phyloP scores from a whole-genome alignment of 1,139 yeast species.

The Suhomyces guaymorum region DNA sequence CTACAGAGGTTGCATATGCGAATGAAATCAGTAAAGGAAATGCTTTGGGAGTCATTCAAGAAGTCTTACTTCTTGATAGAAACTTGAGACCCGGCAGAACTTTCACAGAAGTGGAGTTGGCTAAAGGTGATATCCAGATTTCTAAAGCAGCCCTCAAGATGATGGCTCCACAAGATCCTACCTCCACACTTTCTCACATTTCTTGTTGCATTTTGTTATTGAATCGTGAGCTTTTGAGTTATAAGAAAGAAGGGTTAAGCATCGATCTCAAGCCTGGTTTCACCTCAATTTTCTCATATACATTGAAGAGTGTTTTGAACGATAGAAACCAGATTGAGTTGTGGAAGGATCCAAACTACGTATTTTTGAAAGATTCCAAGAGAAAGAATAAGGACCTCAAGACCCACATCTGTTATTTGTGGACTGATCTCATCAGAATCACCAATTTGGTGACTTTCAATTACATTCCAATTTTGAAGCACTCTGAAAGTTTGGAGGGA shows the following conservation, averaged over 20 bases:
- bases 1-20: slow-evolving; percentile 25
- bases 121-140: not conserved
- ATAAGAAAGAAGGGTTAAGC: slow-evolving; percentile 17
- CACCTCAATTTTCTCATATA: slow-evolving; percentile 19
- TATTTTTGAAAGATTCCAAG: slow-evolving; percentile 22
- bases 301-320: slow-evolving; percentile 20
- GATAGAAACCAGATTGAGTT: slow-evolving; percentile 25
- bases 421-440: slow-evolving; percentile 39
- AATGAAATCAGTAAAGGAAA: slow-evolving; percentile 21
- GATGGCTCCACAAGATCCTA: not conserved
- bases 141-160: not conserved
- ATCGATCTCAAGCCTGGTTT: slow-evolving; percentile 21
- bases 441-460: slow-evolving; percentile 35
- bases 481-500: slow-evolving; percentile 24
- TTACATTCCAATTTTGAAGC: slow-evolving; percentile 27
- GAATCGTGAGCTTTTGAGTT: slow-evolving; percentile 24
- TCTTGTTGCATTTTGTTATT: slow-evolving; percentile 27
- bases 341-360: slow-evolving; percentile 41
- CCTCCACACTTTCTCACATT: slow-evolving; percentile 26
- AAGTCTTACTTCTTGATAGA: slow-evolving; percentile 14
- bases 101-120: not conserved
- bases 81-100: not conserved
- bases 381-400: slow-evolving; percentile 29
- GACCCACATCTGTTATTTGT: slow-evolving; percentile 35
- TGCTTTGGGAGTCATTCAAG: slow-evolving; percentile 21